Evolutionary conservation across 2,329 filamentous ascomycete genomes (phyloP).

Genomic region (Pseudocercospora cruenta): DNA sequence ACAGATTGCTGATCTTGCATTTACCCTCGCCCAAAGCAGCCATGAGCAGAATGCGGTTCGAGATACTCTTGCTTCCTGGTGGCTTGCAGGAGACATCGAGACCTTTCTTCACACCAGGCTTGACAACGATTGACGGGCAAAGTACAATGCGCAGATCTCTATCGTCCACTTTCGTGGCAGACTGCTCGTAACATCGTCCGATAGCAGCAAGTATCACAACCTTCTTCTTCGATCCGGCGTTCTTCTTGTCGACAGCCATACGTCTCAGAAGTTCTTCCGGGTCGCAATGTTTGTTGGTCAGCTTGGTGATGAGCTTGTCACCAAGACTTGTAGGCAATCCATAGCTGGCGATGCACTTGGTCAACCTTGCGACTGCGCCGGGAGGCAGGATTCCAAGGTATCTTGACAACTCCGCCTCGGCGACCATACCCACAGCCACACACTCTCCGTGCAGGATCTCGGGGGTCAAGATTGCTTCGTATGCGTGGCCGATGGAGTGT

Average conservation of each 20-base stretch:
- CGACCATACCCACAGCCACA: slow-evolving; percentile 97
- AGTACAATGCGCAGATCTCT: slow-evolving; percentile 79
- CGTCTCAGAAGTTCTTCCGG: slow-evolving; percentile 84
- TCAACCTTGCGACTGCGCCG: slow-evolving; percentile 83
- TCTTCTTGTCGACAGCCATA: slow-evolving; percentile 99
- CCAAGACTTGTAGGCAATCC: slow-evolving; percentile 82
- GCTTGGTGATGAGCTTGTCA: slow-evolving; percentile 81
- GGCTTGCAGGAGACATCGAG: slow-evolving; percentile 78
- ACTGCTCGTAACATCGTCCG: slow-evolving; percentile 80
- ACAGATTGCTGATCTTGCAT: slow-evolving; percentile 85
- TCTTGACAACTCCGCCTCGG: slow-evolving; percentile 90
- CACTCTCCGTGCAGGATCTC: slow-evolving; percentile 95
- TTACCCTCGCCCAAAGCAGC: slow-evolving; percentile 85
- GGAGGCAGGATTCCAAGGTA: slow-evolving; percentile 84
- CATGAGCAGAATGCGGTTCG: slow-evolving; percentile 90
- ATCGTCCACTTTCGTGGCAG: slow-evolving; percentile 85
- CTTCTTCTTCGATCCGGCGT: slow-evolving; percentile 92
- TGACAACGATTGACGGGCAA: slow-evolving; percentile 75
- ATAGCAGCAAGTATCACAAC: slow-evolving; percentile 90
- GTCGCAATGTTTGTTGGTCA: slow-evolving; percentile 83
- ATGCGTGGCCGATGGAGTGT: slow-evolving; percentile 95
- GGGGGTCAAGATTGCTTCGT: slow-evolving; percentile 91
- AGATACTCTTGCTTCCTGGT: slow-evolving; percentile 96
- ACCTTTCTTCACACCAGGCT: slow-evolving; percentile 68
- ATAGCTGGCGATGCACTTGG: slow-evolving; percentile 94